A percentile compares a stretch with the other conserved stretches of the same genome.
Conservation (phyloP, 306 rosid genomes). For the Spatholobus suberectus region DNA sequence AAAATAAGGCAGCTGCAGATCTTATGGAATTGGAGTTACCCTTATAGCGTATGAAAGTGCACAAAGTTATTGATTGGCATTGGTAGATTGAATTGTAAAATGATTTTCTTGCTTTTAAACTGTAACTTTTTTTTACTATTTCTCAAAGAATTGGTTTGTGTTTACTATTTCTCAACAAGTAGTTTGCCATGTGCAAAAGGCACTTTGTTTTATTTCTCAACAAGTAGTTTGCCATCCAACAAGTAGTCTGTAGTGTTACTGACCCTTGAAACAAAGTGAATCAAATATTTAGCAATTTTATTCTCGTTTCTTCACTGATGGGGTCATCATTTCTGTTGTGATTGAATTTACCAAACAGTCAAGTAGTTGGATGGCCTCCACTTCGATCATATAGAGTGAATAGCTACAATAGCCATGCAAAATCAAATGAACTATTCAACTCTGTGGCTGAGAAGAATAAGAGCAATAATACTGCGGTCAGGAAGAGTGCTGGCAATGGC, state of each 20-base stretch:
- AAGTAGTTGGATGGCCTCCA: conserved; percentile 99
- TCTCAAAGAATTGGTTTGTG: conserved; percentile 4
- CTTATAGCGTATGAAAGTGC: neutral
- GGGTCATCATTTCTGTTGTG: conserved; percentile 40
- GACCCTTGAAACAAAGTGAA: neutral
- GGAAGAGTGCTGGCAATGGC: conserved; percentile 49
- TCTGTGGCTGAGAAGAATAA: conserved; percentile 52
- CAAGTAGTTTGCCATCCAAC: neutral
- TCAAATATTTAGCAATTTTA: neutral
- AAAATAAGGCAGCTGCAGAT: neutral
- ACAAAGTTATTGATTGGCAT: neutral
- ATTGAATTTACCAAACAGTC: conserved; percentile 62
- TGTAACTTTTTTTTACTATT: neutral
- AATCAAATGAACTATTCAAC: conserved; percentile 65
- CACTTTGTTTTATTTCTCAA: no score
- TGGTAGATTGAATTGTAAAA: neutral
- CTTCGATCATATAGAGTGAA: conserved; percentile 79
- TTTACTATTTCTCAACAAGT: conserved; percentile 23
- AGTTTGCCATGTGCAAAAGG: no score
- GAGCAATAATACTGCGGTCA: conserved; percentile 38
- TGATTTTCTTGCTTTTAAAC: conserved; percentile 3
- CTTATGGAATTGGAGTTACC: conserved; percentile 14
- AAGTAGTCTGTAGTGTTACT: neutral
- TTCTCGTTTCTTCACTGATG: conserved; percentile 37
- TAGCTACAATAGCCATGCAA: conserved; percentile 66